Percentiles rank a stretch among this genome's conserved stretches.
Evolutionary conservation across 768 basidiomycete species (phyloP).

Genomic region (Naganishia randhawae): DNA sequence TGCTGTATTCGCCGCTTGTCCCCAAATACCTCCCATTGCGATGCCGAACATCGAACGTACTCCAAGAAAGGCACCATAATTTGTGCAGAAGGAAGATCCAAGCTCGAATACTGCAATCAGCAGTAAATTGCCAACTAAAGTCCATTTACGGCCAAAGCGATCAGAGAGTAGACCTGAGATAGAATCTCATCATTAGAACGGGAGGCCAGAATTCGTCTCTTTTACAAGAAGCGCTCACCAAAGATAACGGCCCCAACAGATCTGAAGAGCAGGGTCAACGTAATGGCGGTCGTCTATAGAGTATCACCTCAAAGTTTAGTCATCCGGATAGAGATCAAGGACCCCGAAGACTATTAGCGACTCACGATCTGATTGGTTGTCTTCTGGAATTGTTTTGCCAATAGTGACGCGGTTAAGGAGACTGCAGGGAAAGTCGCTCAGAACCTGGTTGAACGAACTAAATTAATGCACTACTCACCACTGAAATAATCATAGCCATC

Average conservation of each 20-base stretch:
- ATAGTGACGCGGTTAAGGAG: slow-evolving; percentile 47
- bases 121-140: slow-evolving; percentile 44
- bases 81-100: slow-evolving; percentile 73
- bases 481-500: slow-evolving; percentile 80
- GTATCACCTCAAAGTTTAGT: slow-evolving; percentile 32
- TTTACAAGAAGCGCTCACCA: slow-evolving; percentile 53
- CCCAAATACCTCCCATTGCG: slow-evolving; percentile 43
- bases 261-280: slow-evolving; percentile 87
- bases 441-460: not conserved
- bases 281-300: slow-evolving; percentile 67
- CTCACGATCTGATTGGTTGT: slow-evolving; percentile 32
- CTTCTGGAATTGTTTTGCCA: slow-evolving; percentile 44
- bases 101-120: slow-evolving; percentile 59
- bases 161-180: slow-evolving; percentile 62
- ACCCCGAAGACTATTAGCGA: not conserved
- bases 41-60: slow-evolving; percentile 69
- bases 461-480: not conserved
- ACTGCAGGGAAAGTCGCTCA: slow-evolving; percentile 52
- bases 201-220: not conserved
- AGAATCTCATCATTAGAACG: not conserved
- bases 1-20: slow-evolving; percentile 58
- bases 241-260: slow-evolving; percentile 66
- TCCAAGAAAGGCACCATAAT: slow-evolving; percentile 70
- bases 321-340: not conserved
- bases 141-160: slow-evolving; percentile 91